Conservation (phyloP, 2,329 filamentous ascomycete genomes). For the Penicillium sp. region DNA sequence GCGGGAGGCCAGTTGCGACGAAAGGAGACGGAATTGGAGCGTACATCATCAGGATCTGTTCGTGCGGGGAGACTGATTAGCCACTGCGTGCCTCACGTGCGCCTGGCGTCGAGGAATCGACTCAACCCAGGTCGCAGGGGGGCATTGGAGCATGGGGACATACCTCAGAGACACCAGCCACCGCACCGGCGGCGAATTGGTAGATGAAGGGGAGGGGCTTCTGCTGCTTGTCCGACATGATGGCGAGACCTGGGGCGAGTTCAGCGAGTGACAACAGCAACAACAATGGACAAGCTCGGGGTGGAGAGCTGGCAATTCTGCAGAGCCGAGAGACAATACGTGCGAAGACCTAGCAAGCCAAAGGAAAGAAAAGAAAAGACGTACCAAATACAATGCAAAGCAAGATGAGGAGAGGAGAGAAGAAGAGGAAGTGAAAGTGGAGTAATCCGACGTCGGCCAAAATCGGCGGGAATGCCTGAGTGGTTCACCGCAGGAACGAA, state of each 20-base stretch:
- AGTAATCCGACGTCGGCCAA: slow-evolving; percentile 28
- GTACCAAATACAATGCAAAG: slow-evolving; percentile 13
- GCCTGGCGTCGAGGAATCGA: neutral
- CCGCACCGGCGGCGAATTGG: slow-evolving; percentile 94
- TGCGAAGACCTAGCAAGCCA: too few species aligned
- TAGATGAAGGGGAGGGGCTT: slow-evolving; percentile 89
- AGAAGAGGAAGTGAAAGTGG: slow-evolving; percentile 11
- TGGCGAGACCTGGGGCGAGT: slow-evolving; percentile 34
- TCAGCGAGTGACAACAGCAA: neutral
- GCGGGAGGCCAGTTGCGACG: neutral
- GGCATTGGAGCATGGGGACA: slow-evolving; percentile 34
- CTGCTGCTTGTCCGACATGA: slow-evolving; percentile 63
- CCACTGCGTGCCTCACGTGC: slow-evolving; percentile 1
- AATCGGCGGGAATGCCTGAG: slow-evolving; percentile 18
- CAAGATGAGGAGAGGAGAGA: slow-evolving; percentile 11
- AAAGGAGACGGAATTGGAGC: slow-evolving; percentile 3
- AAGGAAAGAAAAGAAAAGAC: too few species aligned
- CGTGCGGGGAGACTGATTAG: slow-evolving; percentile 28
- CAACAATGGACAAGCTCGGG: neutral
- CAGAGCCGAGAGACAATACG: too few species aligned
- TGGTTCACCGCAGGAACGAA: slow-evolving; percentile 18
- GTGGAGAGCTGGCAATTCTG: too few species aligned
- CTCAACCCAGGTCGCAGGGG: neutral
- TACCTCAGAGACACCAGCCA: slow-evolving; percentile 97
- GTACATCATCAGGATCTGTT: slow-evolving; percentile 36